Evolutionary conservation across 1,284 basidiomycete species (phyloP), one percentile per base, ranked within the genome.

Genomic region (Ganoderma lingzhi): DNA sequence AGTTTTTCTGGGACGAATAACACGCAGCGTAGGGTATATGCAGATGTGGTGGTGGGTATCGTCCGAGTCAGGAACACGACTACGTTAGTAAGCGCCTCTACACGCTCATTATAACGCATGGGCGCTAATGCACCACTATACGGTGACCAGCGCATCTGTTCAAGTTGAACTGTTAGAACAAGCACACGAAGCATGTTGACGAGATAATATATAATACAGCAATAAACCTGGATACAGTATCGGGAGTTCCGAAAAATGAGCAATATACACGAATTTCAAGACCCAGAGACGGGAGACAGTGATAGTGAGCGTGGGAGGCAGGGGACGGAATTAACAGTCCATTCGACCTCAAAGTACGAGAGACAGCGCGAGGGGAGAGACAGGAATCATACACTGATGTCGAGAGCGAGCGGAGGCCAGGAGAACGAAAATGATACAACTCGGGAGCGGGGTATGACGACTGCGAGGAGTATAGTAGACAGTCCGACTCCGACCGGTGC

Each of bases 151-250:
- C 23, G 23, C 23, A 23, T 23, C 23, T 23, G 23, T 23, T 23
- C 23, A 23, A 23, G 23, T 23, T 23, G 23, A 23, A 23, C 23
- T 23, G 23, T 23, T 23, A 23, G 23, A 23, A 23, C 23, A 23
- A 35, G 35, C 35, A 35, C 23, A 32, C 23, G 5, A 59, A 39
- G 17, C 19, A 59, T 30, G 41, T 30, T 3, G n/a, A 37, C 32
- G n/a, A 60, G 9, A 9, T 42, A 65, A 64, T 63, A 73, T 73
- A 71, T 62, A 63, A 73, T 73, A 73, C 72, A 73, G 68, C 64
- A 70, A 64, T 73, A 68, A 71, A 71, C 66, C 70, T 67, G 68
- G 64, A 70, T 73, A 71, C 70, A 73, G 68, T 73, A 71, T 59
- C 64, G 55, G 64, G 32, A 64, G 65, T 64, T 45, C 42, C 30